Evolutionary conservation across 2,329 filamentous ascomycete species (phyloP).

Genomic region (Aspergillus fumigatiaffinis): DNA sequence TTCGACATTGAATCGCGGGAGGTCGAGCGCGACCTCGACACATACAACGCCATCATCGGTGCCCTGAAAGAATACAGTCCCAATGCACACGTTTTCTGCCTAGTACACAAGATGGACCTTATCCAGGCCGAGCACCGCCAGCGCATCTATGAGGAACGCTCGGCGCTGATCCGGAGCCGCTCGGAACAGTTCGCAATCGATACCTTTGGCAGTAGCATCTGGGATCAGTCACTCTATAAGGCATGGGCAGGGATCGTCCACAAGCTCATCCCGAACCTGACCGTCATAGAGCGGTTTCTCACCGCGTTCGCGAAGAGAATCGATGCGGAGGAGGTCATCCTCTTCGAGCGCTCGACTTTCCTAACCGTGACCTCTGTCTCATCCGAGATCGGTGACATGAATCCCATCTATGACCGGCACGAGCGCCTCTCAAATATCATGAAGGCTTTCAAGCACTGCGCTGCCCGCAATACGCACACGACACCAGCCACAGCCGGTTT

Average conservation of each 20-base stretch:
- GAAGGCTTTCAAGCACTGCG: conserved; percentile 91
- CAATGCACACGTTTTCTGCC: conserved; percentile 79
- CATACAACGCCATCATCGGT: conserved; percentile 84
- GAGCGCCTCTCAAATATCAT: conserved; percentile 96
- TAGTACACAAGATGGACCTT: conserved; percentile 99
- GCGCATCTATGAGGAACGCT: conserved; percentile 78
- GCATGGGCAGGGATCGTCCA: conserved; percentile 98
- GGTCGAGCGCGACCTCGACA: conserved; percentile 86
- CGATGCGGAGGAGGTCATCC: conserved; percentile 85
- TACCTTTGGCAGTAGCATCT: conserved; percentile 93
- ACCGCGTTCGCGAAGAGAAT: conserved; percentile 77
- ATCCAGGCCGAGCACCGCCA: conserved; percentile 77
- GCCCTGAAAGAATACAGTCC: conserved; percentile 83
- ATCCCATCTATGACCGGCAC: conserved; percentile 88
- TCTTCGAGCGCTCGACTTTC: conserved; percentile 95
- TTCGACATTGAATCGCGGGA: conserved; percentile 98
- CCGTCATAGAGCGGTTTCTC: conserved; percentile 82
- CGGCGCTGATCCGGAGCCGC: conserved; percentile 70
- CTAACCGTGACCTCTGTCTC: conserved; percentile 93
- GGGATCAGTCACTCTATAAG: conserved; percentile 97
- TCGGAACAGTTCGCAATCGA: conserved; percentile 71
- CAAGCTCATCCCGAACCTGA: conserved; percentile 90
- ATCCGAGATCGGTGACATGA: conserved; percentile 66
- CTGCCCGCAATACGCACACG: conserved; percentile 44
- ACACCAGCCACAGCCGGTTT: conserved; percentile 42